These are phyloP conservation scores for Tirmania nivea DNA, from an alignment of 495 filamentous ascomycete genomes.

Conservation along the genomic window DNA sequence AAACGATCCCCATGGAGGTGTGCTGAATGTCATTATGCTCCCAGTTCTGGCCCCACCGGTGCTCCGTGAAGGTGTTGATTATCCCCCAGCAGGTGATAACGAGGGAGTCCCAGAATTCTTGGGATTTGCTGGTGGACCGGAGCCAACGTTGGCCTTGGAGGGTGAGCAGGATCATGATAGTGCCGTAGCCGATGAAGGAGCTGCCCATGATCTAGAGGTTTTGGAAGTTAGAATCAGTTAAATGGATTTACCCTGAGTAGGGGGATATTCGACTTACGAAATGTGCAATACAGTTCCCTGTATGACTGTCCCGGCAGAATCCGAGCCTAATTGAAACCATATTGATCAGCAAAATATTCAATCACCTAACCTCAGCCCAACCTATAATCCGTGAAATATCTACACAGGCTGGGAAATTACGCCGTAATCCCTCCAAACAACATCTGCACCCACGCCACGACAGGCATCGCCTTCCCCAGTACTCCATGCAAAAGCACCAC, in stretches of 20 bases:
- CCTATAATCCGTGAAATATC: too few relatives aligned
- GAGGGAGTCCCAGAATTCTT: constrained; percentile 90
- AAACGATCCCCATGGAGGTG: constrained; percentile 90
- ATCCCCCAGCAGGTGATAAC: constrained; percentile 77
- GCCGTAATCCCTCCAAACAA: constrained; percentile 86
- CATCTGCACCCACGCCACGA: constrained; percentile 87
- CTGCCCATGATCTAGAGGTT: constrained; percentile 59
- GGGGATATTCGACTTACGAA: constrained; percentile 26
- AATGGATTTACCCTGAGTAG: neutral
- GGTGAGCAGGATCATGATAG: constrained; percentile 65
- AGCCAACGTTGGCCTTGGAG: constrained; percentile 80
- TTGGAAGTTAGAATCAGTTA: neutral
- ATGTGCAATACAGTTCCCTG: constrained; percentile 85
- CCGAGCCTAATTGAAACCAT: constrained; percentile 29
- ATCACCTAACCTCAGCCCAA: too few relatives aligned
- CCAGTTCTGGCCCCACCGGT: constrained; percentile 78
- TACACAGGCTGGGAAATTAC: constrained; percentile 1
- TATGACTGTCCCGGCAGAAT: constrained; percentile 82
- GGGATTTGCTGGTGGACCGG: constrained; percentile 59
- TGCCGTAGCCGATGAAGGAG: constrained; percentile 86
- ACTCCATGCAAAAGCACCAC: constrained; percentile 56
- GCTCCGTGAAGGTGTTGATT: constrained; percentile 93
- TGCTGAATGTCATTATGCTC: constrained; percentile 93
- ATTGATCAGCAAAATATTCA: too few relatives aligned
- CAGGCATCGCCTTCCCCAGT: constrained; percentile 65